Evolutionary conservation across 768 basidiomycete species (phyloP).

Genomic region (Leccinum imitatum): DNA sequence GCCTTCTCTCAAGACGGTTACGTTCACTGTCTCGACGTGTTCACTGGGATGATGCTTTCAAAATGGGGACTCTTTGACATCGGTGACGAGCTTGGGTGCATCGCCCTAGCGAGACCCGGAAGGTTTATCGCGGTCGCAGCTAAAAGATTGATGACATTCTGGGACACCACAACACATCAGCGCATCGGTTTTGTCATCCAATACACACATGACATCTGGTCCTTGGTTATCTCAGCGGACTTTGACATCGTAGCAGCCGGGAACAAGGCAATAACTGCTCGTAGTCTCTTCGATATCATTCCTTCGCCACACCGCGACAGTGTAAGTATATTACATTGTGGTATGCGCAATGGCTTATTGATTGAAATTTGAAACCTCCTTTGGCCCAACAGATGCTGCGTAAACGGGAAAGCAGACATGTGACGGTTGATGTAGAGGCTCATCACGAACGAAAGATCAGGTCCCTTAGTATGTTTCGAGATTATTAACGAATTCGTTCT

Average conservation of each 20-base stretch:
- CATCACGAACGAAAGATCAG: background rate
- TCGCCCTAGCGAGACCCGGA: background rate
- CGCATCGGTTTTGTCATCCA: background rate
- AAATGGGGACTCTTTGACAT: background rate
- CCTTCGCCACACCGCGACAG: slow-evolving; percentile 1
- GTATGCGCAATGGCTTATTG: too few species aligned
- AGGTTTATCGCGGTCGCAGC: background rate
- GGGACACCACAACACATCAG: background rate
- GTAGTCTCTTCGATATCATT: slow-evolving; percentile 1
- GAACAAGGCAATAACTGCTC: slow-evolving; percentile 1
- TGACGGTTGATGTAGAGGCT: background rate
- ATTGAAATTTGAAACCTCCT: background rate
- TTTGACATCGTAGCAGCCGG: slow-evolving; percentile 4
- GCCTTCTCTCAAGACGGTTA: background rate
- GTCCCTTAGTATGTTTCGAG: background rate
- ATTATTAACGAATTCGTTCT: background rate
- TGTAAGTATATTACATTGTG: slow-evolving; percentile 1
- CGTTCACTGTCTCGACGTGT: background rate
- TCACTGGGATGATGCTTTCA: background rate
- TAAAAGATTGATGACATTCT: background rate
- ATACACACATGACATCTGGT: background rate
- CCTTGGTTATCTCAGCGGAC: background rate
- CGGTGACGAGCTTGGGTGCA: background rate
- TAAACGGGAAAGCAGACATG: background rate
- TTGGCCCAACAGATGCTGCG: background rate